These are phyloP conservation scores for Psilocybe azurescens DNA, from an alignment of 768 basidiomycete species.

Conservation along the genomic window DNA sequence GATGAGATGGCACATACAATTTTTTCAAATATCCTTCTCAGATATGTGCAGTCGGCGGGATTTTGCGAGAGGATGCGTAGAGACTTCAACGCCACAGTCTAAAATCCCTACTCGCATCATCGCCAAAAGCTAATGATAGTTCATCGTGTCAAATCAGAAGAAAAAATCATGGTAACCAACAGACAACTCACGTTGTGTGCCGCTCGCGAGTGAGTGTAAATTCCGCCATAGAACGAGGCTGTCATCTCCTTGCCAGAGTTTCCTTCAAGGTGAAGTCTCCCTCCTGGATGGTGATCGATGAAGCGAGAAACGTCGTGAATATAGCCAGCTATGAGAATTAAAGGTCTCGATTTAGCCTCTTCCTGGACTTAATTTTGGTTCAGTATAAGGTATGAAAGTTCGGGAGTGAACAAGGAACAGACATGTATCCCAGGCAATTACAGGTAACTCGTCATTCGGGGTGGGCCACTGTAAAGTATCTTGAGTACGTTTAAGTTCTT, in stretches of 20 bases:
- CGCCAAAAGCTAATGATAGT: slow-evolving; percentile 44
- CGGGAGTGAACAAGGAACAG: slow-evolving; percentile 31
- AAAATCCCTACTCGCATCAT: slow-evolving; percentile 67
- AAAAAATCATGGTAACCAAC: background rate
- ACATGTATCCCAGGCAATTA: slow-evolving; percentile 86
- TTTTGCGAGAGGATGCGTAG: background rate
- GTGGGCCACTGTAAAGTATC: slow-evolving; percentile 69
- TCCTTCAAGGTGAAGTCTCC: slow-evolving; percentile 57
- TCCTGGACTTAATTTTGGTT: slow-evolving; percentile 54
- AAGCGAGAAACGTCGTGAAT: slow-evolving; percentile 85
- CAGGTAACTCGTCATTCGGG: slow-evolving; percentile 63
- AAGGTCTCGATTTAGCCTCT: slow-evolving; percentile 64
- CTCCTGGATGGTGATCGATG: slow-evolving; percentile 82
- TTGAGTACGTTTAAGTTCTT: slow-evolving; percentile 67
- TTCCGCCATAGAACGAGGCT: slow-evolving; percentile 80
- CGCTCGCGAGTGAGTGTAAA: slow-evolving; percentile 65
- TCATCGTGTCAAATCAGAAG: slow-evolving; percentile 1
- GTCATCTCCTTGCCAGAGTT: slow-evolving; percentile 86
- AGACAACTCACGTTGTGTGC: slow-evolving; percentile 49
- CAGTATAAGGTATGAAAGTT: slow-evolving; percentile 1
- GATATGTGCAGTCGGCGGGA: slow-evolving; percentile 12
- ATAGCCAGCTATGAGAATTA: slow-evolving; percentile 84
- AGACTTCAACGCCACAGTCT: slow-evolving; percentile 41
- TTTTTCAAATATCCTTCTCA: slow-evolving; percentile 11
- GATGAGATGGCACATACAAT: background rate